A percentile compares a stretch with the other conserved stretches of the same genome.
phyloP scores from a whole-genome alignment of 148 eudicot genomes.

The Cornus kousa region DNA sequence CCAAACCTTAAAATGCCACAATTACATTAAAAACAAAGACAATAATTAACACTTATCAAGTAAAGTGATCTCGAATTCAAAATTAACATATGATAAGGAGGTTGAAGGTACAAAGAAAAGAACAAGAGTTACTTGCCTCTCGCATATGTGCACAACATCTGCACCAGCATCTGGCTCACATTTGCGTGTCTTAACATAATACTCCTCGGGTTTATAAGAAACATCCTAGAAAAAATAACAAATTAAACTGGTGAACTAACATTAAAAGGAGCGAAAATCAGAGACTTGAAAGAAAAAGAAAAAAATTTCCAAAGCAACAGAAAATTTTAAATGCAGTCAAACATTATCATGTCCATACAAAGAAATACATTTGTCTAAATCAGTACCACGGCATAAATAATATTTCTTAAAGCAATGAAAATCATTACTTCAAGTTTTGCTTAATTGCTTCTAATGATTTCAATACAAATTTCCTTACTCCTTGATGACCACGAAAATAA shows the following conservation, averaged over 20 bases:
- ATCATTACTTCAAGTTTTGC: too few relatives aligned
- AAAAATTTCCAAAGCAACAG: not conserved
- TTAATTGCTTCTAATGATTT: too few relatives aligned
- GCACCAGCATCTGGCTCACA: conserved; percentile 88
- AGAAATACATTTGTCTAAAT: not conserved
- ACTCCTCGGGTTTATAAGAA: conserved; percentile 78
- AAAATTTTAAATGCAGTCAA: not conserved
- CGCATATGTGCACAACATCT: conserved; percentile 66
- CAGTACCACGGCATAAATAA: not conserved
- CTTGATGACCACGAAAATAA: not conserved
- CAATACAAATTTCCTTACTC: too few relatives aligned
- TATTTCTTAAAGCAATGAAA: not conserved
- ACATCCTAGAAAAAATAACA: conserved; percentile 55
- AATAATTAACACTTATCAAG: not conserved
- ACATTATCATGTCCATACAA: too few relatives aligned
- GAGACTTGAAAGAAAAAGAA: not conserved
- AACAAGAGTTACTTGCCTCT: conserved; percentile 49
- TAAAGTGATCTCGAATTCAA: not conserved
- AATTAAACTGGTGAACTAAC: not conserved
- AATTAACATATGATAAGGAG: not conserved
- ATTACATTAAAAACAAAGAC: not conserved
- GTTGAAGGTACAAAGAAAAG: not conserved
- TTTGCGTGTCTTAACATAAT: conserved; percentile 68
- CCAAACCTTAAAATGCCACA: not conserved
- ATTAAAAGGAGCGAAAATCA: not conserved